phyloP scores from a whole-genome alignment of 1,284 basidiomycete genomes.

The Takashimella koratensis region DNA sequence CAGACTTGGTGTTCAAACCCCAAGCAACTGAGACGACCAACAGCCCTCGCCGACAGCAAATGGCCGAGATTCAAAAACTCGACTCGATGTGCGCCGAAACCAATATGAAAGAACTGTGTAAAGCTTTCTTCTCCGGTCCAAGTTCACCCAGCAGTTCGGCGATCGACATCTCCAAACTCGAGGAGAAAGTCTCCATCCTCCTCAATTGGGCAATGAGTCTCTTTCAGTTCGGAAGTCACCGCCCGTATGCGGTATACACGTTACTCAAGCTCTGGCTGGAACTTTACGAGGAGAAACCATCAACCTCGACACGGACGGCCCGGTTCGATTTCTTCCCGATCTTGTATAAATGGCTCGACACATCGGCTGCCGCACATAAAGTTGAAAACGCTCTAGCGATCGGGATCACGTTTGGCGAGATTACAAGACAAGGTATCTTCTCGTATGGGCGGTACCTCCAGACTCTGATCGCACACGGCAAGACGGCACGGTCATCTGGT shows the following conservation, averaged over 20 bases:
- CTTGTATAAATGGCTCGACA: conserved; percentile 81
- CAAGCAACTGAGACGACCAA: conserved; percentile 51
- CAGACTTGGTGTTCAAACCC: conserved; percentile 69
- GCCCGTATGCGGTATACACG: conserved; percentile 74
- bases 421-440: conserved; percentile 71
- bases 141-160: conserved; percentile 44
- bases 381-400: conserved; percentile 60
- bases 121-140: conserved; percentile 59
- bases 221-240: conserved; percentile 77
- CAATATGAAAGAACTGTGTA: conserved; percentile 56
- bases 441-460: conserved; percentile 82
- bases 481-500: conserved; percentile 26
- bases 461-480: conserved; percentile 72
- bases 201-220: conserved; percentile 83
- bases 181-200: conserved; percentile 67
- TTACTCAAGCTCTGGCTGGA: conserved; percentile 69
- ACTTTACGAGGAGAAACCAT: conserved; percentile 25
- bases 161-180: conserved; percentile 48
- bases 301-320: conserved; percentile 9
- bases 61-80: conserved; percentile 75
- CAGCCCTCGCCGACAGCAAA: conserved; percentile 53
- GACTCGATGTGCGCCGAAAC: conserved; percentile 73
- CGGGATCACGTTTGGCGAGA: conserved; percentile 71
- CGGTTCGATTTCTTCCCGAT: conserved; percentile 40
- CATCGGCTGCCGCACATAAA: conserved; percentile 60